phyloP scores from a whole-genome alignment of 176 grass and related monocot genomes.

The Oryza australiensis region DNA sequence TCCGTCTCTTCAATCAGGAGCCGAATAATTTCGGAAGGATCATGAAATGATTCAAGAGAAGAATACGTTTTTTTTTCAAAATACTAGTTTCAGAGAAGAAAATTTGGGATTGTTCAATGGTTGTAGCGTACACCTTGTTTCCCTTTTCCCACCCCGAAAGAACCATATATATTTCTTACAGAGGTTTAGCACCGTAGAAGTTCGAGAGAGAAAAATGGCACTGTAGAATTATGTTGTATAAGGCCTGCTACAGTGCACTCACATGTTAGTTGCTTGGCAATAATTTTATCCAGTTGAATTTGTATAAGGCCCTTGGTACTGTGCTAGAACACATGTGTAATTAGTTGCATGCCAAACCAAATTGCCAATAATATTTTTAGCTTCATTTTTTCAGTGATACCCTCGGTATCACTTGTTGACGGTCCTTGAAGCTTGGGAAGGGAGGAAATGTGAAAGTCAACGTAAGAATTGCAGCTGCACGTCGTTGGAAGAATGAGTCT shows the following conservation, averaged over 20 bases:
- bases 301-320: not conserved
- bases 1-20: not conserved
- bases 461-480: not conserved
- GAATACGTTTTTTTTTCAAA: not conserved
- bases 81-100: not conserved
- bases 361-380: not conserved
- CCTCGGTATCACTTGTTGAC: not conserved
- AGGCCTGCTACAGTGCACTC: not conserved
- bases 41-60: not conserved
- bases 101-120: not conserved
- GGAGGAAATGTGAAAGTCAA: not conserved
- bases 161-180: not conserved
- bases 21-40: not conserved
- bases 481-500: not conserved
- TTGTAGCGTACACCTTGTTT: not conserved
- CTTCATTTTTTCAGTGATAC: not conserved
- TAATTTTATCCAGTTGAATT: not conserved
- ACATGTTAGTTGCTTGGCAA: not conserved
- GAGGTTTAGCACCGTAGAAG: not conserved
- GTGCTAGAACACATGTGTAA: not conserved
- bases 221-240: not conserved
- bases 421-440: conserved; percentile 18
- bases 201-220: not conserved
- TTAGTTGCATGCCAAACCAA: not conserved
- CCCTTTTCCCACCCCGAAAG: not conserved